Evolutionary conservation across 2,329 filamentous ascomycete genomes (phyloP), one percentile per base, ranked within the genome.

Genomic region (Dichotomopilus funicola): DNA sequence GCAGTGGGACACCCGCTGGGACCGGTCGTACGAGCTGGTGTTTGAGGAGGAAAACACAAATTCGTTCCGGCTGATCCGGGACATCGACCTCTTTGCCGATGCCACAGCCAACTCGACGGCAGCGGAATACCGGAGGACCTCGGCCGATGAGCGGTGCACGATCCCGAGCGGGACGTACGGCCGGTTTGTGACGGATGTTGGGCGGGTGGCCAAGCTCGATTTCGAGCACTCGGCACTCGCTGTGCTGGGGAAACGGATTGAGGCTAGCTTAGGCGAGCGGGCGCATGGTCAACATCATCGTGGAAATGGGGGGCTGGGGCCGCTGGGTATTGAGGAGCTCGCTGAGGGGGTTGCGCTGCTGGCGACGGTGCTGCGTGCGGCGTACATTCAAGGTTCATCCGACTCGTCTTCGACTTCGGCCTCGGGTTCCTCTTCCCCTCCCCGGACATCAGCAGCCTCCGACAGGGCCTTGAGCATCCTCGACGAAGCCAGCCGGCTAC

Each of bases 41-140:
- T 84, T 88, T 52, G 91, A 96, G 70, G 89, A 96, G 61, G 88
- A 94, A 57, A 91, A 94, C 62, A 83, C 82, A 33, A 94, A 95
- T 63, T 83, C 82, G 13, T 88, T 96, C 58, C 78, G 81, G 58
- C 79, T 96, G 4, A 74, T 78, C 1, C 75, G 78, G 45, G 78
- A 85, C 51, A 72, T 91, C 6, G 76, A 83, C 1, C 76, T 91
- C 2, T 87, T 92, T 27, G 19, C 19, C 59, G 71, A 71, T 51
- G 67, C 77, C 56, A 71, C 70, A 12, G 74, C 77, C 64, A 74
- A 73, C 55, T 75, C 77, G 64, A 75, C 19, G 19, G 19, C 19
- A 27, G 19, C 19, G 19, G 19, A 3, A 27, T 27, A 73, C 56
- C 71, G 74, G 57, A 66, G 73, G 36, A 67, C 72, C 6, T 67